Evolutionary conservation across 331 rosid genomes (phyloP).

Genomic region (Rhamnella rubrinervis): DNA sequence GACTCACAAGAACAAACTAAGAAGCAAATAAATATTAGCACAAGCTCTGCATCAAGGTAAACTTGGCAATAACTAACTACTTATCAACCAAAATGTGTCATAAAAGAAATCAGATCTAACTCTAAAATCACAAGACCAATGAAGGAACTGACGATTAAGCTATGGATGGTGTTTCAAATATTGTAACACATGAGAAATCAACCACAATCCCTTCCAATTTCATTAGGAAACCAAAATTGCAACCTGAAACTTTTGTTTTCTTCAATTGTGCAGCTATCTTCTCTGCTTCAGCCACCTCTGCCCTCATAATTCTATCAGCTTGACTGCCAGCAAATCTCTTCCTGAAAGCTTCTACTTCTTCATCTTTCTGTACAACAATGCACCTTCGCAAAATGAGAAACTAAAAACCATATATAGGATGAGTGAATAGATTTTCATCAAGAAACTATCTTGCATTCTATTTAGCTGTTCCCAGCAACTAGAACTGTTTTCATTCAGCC

Average conservation of each 20-base stretch:
- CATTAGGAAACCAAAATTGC: neutral
- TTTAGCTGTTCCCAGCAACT: neutral
- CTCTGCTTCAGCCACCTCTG: conserved; percentile 79
- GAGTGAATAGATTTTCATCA: too few species aligned
- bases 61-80: too few species aligned
- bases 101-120: too few species aligned
- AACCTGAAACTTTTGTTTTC: conserved; percentile 76
- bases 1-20: too few species aligned
- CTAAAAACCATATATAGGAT: neutral
- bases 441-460: too few species aligned
- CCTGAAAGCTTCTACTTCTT: conserved; percentile 74
- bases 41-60: too few species aligned
- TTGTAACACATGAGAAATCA: too few species aligned
- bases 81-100: too few species aligned
- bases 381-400: conserved; percentile 33
- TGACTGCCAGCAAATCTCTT: conserved; percentile 88
- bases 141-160: too few species aligned
- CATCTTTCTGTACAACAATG: conserved; percentile 65
- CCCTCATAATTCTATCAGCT: conserved; percentile 77
- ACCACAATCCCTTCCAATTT: neutral
- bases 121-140: too few species aligned
- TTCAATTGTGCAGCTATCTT: conserved; percentile 68
- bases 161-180: too few species aligned
- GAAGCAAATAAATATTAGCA: too few species aligned
- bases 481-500: neutral